phyloP scores from a whole-genome alignment of 2,329 filamentous ascomycete species.

The Colletotrichum abscissum region DNA sequence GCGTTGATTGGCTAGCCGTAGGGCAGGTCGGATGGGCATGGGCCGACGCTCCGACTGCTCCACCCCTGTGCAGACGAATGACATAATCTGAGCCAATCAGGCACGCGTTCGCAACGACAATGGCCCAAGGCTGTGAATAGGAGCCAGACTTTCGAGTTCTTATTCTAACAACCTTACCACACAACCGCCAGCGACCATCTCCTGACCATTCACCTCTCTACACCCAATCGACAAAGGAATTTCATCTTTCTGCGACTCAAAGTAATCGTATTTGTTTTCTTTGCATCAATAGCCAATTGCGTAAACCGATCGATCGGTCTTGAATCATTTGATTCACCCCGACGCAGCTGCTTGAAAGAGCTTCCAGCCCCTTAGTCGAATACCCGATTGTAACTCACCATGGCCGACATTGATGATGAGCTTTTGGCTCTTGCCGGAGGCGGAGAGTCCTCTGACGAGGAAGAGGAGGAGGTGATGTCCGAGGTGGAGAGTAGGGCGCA shows the following conservation, averaged over 20 bases:
- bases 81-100: slow-evolving; percentile 37
- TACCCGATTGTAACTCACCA: slow-evolving; percentile 51
- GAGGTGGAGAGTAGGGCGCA: slow-evolving; percentile 65
- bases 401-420: slow-evolving; percentile 94
- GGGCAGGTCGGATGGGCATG: slow-evolving; percentile 21
- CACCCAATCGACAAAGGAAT: neutral
- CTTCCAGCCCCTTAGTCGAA: neutral
- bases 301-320: neutral
- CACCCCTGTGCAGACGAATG: slow-evolving; percentile 28
- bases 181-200: neutral
- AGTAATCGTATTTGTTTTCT: neutral
- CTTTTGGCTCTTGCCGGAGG: slow-evolving; percentile 92
- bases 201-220: neutral
- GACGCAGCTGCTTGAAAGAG: neutral
- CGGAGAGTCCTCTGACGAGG: slow-evolving; percentile 71
- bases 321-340: slow-evolving; percentile 2
- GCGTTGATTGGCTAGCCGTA: slow-evolving; percentile 33
- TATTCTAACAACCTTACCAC: neutral
- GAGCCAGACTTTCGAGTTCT: slow-evolving; percentile 24
- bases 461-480: slow-evolving; percentile 65
- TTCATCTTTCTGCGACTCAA: neutral
- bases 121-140: slow-evolving; percentile 30
- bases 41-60: slow-evolving; percentile 20
- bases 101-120: slow-evolving; percentile 6
- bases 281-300: neutral